These are phyloP conservation scores for Strobilomyces echinocephalus DNA, from an alignment of 768 basidiomycete genomes.

Conservation along the genomic window DNA sequence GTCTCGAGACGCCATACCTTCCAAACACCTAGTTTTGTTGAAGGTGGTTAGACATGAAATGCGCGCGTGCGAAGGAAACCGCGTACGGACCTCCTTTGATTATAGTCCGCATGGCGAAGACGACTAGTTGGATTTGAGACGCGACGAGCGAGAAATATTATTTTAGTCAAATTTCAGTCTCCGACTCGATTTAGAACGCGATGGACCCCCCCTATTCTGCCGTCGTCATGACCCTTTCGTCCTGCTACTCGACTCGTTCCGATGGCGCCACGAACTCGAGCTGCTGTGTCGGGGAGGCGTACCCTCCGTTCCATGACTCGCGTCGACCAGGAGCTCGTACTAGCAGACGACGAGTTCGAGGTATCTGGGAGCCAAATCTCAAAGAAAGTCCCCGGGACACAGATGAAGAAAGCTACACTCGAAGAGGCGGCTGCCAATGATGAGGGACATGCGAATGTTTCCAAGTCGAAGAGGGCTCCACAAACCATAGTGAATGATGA, in stretches of 20 bases:
- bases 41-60: neutral
- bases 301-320: constrained; percentile 2
- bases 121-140: neutral
- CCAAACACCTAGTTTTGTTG: constrained; percentile 59
- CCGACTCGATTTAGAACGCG: constrained; percentile 10
- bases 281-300: neutral
- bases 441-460: neutral
- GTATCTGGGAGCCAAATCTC: neutral
- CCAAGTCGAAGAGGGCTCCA: constrained; percentile 1
- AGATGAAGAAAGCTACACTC: neutral
- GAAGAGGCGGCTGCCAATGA: neutral
- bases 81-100: constrained; percentile 74
- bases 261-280: neutral
- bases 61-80: neutral
- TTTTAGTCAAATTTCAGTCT: constrained; percentile 14
- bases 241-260: too few species aligned
- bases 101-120: constrained; percentile 71
- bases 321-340: neutral
- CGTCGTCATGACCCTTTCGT: too few species aligned
- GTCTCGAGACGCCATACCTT: constrained; percentile 45
- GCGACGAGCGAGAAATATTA: too few species aligned
- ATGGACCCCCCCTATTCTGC: constrained; percentile 13
- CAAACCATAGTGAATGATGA: constrained; percentile 6
- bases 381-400: neutral
- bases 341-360: constrained; percentile 5